phyloP scores from a whole-genome alignment of 2,329 filamentous ascomycete genomes.

The Ophiostoma triangulosporum region DNA sequence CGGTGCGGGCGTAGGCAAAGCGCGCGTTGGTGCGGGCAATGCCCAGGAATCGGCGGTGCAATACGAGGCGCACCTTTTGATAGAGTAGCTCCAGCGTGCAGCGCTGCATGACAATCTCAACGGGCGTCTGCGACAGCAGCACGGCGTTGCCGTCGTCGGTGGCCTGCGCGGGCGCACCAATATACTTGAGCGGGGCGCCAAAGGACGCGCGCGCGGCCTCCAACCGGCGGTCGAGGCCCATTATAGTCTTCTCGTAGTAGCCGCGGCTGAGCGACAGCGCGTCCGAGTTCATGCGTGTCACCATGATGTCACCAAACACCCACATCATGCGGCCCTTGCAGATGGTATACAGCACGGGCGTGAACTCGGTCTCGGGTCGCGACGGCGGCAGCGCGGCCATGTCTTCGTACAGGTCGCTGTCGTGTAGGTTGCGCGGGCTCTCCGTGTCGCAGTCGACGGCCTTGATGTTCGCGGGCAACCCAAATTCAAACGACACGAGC shows the following conservation, averaged over 20 bases:
- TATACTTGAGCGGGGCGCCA: slow-evolving; percentile 4
- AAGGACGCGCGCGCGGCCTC: slow-evolving; percentile 4
- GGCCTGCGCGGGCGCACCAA: neutral
- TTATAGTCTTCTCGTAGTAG: slow-evolving; percentile 8
- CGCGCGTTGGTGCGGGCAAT: slow-evolving; percentile 21
- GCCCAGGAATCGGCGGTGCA: slow-evolving; percentile 19
- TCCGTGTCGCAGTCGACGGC: slow-evolving; percentile 32
- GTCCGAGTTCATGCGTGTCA: neutral
- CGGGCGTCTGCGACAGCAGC: slow-evolving; percentile 1
- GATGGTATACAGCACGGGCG: slow-evolving; percentile 19
- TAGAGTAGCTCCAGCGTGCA: slow-evolving; percentile 18
- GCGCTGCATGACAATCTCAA: slow-evolving; percentile 17
- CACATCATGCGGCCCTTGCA: slow-evolving; percentile 14
- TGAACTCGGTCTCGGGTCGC: slow-evolving; percentile 28
- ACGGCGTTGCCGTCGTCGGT: neutral
- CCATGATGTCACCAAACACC: slow-evolving; percentile 14
- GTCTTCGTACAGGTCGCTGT: slow-evolving; percentile 38
- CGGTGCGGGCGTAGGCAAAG: slow-evolving; percentile 26
- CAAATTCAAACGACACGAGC: slow-evolving; percentile 37
- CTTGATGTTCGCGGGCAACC: slow-evolving; percentile 36
- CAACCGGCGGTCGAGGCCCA: slow-evolving; percentile 15
- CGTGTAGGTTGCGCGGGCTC: slow-evolving; percentile 31
- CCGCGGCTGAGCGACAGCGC: neutral
- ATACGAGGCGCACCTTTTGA: slow-evolving; percentile 15
- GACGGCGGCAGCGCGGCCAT: slow-evolving; percentile 27